Base-by-base conservation (phyloP, 1,284 basidiomycete genomes). In the Trametes hirsuta region DNA sequence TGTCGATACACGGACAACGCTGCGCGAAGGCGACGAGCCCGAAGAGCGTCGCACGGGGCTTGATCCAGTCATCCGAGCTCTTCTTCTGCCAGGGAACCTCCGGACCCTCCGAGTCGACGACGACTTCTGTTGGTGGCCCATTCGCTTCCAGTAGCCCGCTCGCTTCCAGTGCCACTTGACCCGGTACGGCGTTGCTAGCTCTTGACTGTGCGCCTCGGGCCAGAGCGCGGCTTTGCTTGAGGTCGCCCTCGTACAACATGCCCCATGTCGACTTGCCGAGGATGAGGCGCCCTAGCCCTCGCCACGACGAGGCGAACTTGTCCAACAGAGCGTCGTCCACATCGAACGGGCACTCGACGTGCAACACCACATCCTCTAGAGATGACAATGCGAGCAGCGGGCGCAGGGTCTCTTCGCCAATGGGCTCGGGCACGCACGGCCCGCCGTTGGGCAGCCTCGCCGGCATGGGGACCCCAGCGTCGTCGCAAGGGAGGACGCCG, bases 301-400 rank as follows among this genome's bases (percentile, higher is more conserved):
- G 54, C 49, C 54, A 55, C 36, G 25, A n/a, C 34, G 14, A 6
- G 12, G 50, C 49, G 25, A 47, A 11, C 15, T 34, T 14, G 22
- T 8, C 15, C 18, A 61, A 40, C n/a, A 49, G 21, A 2, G n/a
- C 11, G 50, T 56, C 50, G 50, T 56, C 50, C n/a, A 56, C 18
- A 41, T 47, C 45, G 34, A 50, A 61, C 1, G 59, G 59, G 46
- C 59, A 61, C 37, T 24, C 14, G 24, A 56, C 21, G 40, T 45
- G 12, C 18, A 61, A 50, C n/a, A 53, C 11, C 40, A 61, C 34
- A 34, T 35, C 45, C 14, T 12, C 8, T 14, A 61, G 24, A 12
- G 4, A 8, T n/a, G 40, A 12, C 34, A 55, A 15, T 11, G 44
- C 9, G 34, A 61, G 24, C 9, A 61, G 34, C 3, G 54, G 50